Base-by-base conservation (phyloP, 2,329 filamentous ascomycete species). In the Coleophoma eucalyptorum region DNA sequence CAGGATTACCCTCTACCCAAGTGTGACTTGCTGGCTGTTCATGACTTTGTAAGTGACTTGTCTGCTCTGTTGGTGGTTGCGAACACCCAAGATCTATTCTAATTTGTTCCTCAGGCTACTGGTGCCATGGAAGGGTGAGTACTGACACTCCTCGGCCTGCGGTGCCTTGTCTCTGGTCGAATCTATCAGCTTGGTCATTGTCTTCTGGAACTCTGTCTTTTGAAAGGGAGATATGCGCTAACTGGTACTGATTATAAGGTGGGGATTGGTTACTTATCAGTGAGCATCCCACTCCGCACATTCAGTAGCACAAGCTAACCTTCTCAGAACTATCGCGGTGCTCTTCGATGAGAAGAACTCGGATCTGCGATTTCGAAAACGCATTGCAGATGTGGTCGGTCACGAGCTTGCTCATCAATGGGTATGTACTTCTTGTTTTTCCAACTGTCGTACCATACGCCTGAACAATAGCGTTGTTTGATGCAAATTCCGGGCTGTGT, bases 341-440 rank as follows among this genome's bases (percentile, higher is more conserved):
- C 80, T 97, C 52, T 83, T 96, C 55, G 92, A 97, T 62, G 90
- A 97, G 71, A 93, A 94, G 78, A 88, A 82, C 3, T 94, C 89
- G 63, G 89, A 91, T 64, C 91, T 93, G 16, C 86, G 87, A 34
- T 90, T 86, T 55, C 97, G 96, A 75, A 89, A 97, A 74, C 86
- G 92, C 35, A 89, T 97, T 49, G 93, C 93, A 48, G 92, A 97
- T 69, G 90, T 94, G 38, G 93, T 97, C 26, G 92, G 96, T 76
- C 93, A 97, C 73, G 93, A 97, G 69, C 77, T 97, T 66, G 93
- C 93, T 37, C 93, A 97, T 72, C 93, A 97, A 71, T 97, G 93
- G 93, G 26, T 26, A 26, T 26, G 26, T 26, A 26, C 26, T 26
- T 26, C 26, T 26, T 26, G 26, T 26, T 26, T 26, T 26, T 26